phyloP scores from a whole-genome alignment of 1,139 yeast species.

The Pichia sp. region DNA sequence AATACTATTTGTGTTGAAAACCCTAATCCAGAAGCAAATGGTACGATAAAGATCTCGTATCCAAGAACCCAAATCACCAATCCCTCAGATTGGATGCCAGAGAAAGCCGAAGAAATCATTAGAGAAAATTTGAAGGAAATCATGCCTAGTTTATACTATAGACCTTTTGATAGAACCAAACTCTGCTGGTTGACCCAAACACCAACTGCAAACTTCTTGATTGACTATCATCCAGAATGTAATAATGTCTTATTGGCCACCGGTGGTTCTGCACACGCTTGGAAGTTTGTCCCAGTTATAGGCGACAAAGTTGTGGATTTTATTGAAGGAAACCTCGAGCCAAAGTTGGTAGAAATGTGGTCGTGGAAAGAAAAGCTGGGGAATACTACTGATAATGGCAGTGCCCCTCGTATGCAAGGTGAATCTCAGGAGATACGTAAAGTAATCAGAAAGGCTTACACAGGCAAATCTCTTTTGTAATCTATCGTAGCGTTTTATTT shows the following conservation, averaged over 20 bases:
- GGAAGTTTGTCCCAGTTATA: conserved; percentile 37
- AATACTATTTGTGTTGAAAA: conserved; percentile 34
- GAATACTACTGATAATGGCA: conserved; percentile 20
- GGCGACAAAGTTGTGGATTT: conserved; percentile 29
- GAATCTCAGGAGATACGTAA: conserved; percentile 9
- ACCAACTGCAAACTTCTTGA: conserved; percentile 27
- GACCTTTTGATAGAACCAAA: conserved; percentile 26
- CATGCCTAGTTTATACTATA: conserved; percentile 24
- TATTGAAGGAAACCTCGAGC: conserved; percentile 14
- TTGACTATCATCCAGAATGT: conserved; percentile 26
- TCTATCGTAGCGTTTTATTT: neutral
- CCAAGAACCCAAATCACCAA: conserved; percentile 21
- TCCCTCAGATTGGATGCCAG: conserved; percentile 26
- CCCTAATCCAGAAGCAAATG: conserved; percentile 22
- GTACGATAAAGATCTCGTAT: conserved; percentile 12
- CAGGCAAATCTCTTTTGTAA: neutral
- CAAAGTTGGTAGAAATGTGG: conserved; percentile 13
- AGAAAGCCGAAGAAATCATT: conserved; percentile 26
- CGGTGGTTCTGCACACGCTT: conserved; percentile 39
- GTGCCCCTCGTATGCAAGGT: conserved; percentile 19
- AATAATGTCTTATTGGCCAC: conserved; percentile 28
- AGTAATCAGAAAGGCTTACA: neutral
- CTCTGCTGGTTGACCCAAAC: conserved; percentile 32
- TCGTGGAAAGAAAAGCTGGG: conserved; percentile 18
- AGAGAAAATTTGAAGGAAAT: conserved; percentile 23